Percentiles rank a stretch among this genome's conserved stretches.
These are phyloP conservation scores for Nicotiana sylvestris DNA, from an alignment of 257 asterid species.

Conservation along the genomic window DNA sequence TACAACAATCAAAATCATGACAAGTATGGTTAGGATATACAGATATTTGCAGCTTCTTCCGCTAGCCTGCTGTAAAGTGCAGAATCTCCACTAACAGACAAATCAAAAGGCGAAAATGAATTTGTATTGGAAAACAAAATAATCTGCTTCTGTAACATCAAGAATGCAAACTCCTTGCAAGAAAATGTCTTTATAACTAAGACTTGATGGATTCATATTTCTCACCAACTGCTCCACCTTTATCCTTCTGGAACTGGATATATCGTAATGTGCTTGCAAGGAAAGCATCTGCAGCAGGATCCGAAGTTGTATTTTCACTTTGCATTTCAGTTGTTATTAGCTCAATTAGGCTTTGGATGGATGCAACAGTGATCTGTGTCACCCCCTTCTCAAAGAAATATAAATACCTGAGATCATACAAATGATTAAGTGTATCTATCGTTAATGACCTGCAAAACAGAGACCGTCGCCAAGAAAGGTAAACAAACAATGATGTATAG, in stretches of 20 bases:
- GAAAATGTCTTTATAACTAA: conserved; percentile 11
- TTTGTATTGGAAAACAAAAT: background rate
- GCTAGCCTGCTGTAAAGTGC: background rate
- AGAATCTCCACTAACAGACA: background rate
- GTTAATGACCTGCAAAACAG: background rate
- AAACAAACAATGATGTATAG: conserved; percentile 13
- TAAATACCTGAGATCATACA: conserved; percentile 60
- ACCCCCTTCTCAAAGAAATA: conserved; percentile 96
- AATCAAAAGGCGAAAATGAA: background rate
- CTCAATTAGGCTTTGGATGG: conserved; percentile 77
- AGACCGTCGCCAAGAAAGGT: background rate
- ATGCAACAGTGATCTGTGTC: conserved; percentile 69
- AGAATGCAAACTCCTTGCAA: background rate
- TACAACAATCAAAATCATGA: background rate
- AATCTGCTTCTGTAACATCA: background rate
- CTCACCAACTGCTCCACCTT: conserved; percentile 93
- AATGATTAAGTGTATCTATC: background rate
- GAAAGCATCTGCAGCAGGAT: conserved; percentile 78
- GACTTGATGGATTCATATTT: conserved; percentile 64
- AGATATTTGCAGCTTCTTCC: conserved; percentile 6
- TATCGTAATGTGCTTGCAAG: conserved; percentile 83
- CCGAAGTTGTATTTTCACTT: conserved; percentile 52
- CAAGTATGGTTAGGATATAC: background rate
- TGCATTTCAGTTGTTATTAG: conserved; percentile 74
- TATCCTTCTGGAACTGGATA: conserved; percentile 91